These are phyloP conservation scores for Durotheca rogersii DNA, from an alignment of 495 filamentous ascomycete genomes.

Conservation along the genomic window DNA sequence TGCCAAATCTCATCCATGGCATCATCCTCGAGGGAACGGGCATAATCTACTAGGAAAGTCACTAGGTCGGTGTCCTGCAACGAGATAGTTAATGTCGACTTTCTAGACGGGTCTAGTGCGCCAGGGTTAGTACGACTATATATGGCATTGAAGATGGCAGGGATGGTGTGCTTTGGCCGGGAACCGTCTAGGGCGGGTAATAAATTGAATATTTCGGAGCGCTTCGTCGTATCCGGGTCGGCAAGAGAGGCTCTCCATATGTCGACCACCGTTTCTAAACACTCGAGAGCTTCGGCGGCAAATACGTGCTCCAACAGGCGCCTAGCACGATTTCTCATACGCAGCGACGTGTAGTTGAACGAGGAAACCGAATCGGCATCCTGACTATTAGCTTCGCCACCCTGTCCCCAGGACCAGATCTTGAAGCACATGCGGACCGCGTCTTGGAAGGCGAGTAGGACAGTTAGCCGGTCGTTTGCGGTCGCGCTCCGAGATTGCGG, in stretches of 20 bases:
- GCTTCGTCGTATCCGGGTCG: conserved; percentile 37
- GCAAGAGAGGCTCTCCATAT: conserved; percentile 63
- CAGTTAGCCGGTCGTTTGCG: conserved; percentile 91
- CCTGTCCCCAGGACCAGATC: conserved; percentile 92
- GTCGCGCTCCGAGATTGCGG: conserved; percentile 71
- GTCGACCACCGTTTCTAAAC: conserved; percentile 83
- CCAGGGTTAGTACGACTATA: conserved; percentile 87
- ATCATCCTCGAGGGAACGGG: conserved; percentile 88
- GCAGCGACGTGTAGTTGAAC: conserved; percentile 82
- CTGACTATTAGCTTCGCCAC: conserved; percentile 53
- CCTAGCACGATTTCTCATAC: conserved; percentile 85
- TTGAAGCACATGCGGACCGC: conserved; percentile 85
- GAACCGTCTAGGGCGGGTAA: conserved; percentile 91
- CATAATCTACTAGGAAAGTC: conserved; percentile 85
- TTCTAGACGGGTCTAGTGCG: conserved; percentile 74
- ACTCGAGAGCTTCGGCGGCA: conserved; percentile 90
- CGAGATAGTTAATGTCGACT: conserved; percentile 83
- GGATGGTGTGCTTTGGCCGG: conserved; percentile 86
- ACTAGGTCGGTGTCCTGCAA: conserved; percentile 80
- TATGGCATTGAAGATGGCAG: conserved; percentile 95
- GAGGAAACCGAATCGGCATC: conserved; percentile 76
- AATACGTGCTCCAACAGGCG: conserved; percentile 91
- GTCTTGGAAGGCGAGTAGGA: conserved; percentile 95
- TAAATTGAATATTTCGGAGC: conserved; percentile 68
- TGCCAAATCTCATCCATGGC: conserved; percentile 99